Base-by-base conservation (phyloP, 371 early-diverging fungal species). In the Batrachochytrium dendrobatidis region DNA sequence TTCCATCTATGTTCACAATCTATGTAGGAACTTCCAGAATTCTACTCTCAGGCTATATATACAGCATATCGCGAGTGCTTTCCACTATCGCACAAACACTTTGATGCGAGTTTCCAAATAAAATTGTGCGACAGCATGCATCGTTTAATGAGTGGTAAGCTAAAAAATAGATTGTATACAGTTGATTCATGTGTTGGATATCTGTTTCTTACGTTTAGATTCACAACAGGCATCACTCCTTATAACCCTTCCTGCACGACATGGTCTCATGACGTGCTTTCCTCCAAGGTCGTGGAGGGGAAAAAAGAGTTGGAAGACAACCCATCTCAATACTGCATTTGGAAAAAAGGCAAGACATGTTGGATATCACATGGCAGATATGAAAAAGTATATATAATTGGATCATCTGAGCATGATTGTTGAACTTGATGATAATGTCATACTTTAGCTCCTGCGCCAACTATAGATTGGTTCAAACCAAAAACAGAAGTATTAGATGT, bases 51-150 rank as follows among this genome's bases (percentile, higher is more conserved):
- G 29, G 45, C 64, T 2, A 28, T 59, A 6, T 46, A 43, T 35
- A 5, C 29, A 6, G 22, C 33, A n/a, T 59, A 55, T 34, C 17
- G 54, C 1, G 64, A 63, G 22, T 53, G 59, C 49, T 63, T 59
- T 33, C 56, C 64, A 32, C 52, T 48, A 18, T 63, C 64, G 44
- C 17, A n/a, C 7, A 30, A 53, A 18, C 30, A 53, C 12, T 59
- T 63, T 46, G 59, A 63, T 32, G 4, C 12, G 7, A 51, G 6
- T 18, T 63, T 63, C 25, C 46, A 58, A 30, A 49, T 35, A 17
- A 6, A n/a, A 10, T 1, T 63, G 7, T 58, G 60, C 34, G 64
- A 63, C 30, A 15, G 29, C 8, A 12, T 48, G 24, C 29, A 12
- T 24, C 49, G 29, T 48, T 29, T 48, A 7, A 12, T 48, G 24